Base-by-base conservation (phyloP, 768 basidiomycete genomes). In the Tulasnella sp. region DNA sequence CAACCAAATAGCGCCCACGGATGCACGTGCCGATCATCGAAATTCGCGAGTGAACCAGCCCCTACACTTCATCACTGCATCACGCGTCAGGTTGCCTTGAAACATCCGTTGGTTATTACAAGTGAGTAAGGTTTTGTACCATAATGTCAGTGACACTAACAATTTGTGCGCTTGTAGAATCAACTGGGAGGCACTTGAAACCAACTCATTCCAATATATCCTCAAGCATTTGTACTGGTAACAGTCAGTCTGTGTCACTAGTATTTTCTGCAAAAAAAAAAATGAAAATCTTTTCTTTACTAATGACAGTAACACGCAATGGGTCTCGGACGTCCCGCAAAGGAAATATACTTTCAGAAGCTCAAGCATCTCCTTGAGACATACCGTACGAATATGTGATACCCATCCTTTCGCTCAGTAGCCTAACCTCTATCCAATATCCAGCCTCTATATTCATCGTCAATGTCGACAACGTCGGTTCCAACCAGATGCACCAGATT, bases 391-490 rank as follows among this genome's bases (percentile, higher is more conserved):
- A 80, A 32, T 23, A 2, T 15, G 5, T 38, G 5, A 15, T 7
- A 4, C 49, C 23, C 34, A 7, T 2, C 11, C 17, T 51, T 3
- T n/a, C 48, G 15, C 21, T 1, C 7, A 30, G 17, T 30, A 48
- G 21, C 24, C 45, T 56, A 30, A 48, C 11, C 15, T 8, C 0
- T 21, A 0, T 8, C 27, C 17, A 32, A 0, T 2, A 34, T 38
- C 51, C 19, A 96, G 94, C 91, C 69, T 95, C 95, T 61, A 91
- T 99, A 77, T 97, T 99, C 80, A 69, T 98, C 65, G 95, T 97
- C 78, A 97, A 97, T 74, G 93, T 99, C 73, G 96, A 98, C 84
- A 99, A 98, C 77, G 96, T 99, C 72, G 90, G 93, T 61, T 97
- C 94, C 63, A 96, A 97, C 80, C 96, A 99, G 77, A 94, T 97